Evolutionary conservation across 306 rosid species (phyloP).

Genomic region (Rosa persica): DNA sequence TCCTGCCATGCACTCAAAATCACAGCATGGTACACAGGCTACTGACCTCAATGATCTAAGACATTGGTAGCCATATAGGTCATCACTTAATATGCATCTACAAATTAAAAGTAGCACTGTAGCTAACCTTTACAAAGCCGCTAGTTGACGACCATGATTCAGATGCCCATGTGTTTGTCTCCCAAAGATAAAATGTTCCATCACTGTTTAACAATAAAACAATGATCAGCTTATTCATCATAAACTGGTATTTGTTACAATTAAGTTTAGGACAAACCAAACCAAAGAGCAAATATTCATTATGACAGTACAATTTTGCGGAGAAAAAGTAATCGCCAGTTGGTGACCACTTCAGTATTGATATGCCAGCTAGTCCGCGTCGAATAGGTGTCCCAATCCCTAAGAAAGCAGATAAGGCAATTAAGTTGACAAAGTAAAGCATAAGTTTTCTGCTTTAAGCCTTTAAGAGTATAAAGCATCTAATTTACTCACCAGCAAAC

Average conservation of each 20-base stretch:
- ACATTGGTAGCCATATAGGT: not conserved
- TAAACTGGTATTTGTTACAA: slow-evolving; percentile 18
- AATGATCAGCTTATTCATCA: slow-evolving; percentile 24
- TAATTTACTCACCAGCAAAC: slow-evolving; percentile 4
- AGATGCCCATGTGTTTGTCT: slow-evolving; percentile 94
- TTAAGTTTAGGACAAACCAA: slow-evolving; percentile 5
- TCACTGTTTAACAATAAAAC: slow-evolving; percentile 51
- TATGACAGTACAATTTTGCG: slow-evolving; percentile 66
- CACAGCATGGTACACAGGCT: not conserved
- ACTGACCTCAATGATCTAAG: not conserved
- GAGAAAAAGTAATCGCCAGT: slow-evolving; percentile 95
- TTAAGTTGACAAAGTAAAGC: slow-evolving; percentile 15
- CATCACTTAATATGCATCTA: not conserved
- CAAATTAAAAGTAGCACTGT: not conserved
- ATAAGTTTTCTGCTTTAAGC: not conserved
- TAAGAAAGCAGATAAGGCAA: slow-evolving; percentile 30
- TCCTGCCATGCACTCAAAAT: not conserved
- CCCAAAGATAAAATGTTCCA: slow-evolving; percentile 97
- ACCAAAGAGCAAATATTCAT: not conserved
- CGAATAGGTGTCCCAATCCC: slow-evolving; percentile 90
- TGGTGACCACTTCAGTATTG: slow-evolving; percentile 94
- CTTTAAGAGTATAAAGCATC: slow-evolving; percentile 8
- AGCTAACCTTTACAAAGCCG: slow-evolving; percentile 77
- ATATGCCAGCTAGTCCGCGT: slow-evolving; percentile 88
- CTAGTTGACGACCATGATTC: slow-evolving; percentile 91